phyloP scores from a whole-genome alignment of 768 basidiomycete genomes.

The Plicaturopsis crispa region DNA sequence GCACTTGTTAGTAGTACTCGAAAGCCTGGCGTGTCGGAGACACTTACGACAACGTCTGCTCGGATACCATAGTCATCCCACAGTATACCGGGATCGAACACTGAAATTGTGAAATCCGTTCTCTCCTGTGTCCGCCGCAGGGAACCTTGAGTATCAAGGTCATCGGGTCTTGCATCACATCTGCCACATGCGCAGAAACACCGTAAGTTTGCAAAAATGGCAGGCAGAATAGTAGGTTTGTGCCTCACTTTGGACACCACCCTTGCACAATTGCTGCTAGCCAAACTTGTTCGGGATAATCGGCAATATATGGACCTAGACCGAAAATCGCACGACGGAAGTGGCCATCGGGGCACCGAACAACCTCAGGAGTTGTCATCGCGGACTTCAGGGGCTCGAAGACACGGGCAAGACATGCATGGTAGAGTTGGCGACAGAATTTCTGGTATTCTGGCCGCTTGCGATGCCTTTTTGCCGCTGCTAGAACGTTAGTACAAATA shows the following conservation, averaged over 20 bases:
- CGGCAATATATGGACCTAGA: constrained; percentile 18
- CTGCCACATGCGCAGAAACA: constrained; percentile 19
- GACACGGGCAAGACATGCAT: constrained; percentile 12
- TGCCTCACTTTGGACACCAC: constrained; percentile 21
- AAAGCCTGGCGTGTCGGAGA: not conserved
- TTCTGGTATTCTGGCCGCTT: constrained; percentile 9
- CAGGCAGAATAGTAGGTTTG: too few species aligned
- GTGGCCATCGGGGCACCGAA: constrained; percentile 17
- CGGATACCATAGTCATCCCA: constrained; percentile 14
- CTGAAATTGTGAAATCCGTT: constrained; percentile 4
- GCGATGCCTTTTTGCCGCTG: constrained; percentile 3
- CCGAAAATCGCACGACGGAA: constrained; percentile 11
- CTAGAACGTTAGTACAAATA: constrained; percentile 1
- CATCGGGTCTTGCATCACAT: constrained; percentile 12
- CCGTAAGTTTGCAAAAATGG: constrained; percentile 4
- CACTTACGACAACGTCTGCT: constrained; percentile 10
- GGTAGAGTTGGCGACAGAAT: constrained; percentile 18
- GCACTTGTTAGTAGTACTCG: not conserved
- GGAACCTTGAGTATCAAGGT: constrained; percentile 4
- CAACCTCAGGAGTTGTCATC: constrained; percentile 9
- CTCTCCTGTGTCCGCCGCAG: constrained; percentile 1
- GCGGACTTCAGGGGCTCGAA: constrained; percentile 11
- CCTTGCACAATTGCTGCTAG: constrained; percentile 12
- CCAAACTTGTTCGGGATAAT: constrained; percentile 19
- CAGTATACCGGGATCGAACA: constrained; percentile 7